phyloP scores from a whole-genome alignment of 208 protist species.

The Acanthamoeba rhysodes region DNA sequence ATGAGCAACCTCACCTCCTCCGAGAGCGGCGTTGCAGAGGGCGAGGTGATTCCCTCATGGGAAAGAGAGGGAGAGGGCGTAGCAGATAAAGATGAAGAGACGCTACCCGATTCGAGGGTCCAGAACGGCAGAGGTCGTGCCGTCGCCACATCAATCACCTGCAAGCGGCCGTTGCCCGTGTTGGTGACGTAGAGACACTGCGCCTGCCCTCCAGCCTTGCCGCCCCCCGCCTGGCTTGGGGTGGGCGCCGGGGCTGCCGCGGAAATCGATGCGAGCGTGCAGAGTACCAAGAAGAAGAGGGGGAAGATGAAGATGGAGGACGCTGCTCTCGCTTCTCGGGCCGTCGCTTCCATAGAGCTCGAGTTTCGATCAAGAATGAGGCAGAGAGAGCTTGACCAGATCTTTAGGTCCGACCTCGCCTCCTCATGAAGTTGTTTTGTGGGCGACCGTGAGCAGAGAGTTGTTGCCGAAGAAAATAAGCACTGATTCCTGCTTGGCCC shows the following conservation, averaged over 20 bases:
- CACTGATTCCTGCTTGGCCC: neutral
- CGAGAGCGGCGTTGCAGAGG: neutral
- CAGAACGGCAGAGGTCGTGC: neutral
- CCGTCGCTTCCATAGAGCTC: too few species aligned
- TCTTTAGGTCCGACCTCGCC: neutral
- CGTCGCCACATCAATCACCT: conserved; percentile 7
- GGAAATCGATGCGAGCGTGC: neutral
- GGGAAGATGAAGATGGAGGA: neutral
- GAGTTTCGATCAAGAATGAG: too few species aligned
- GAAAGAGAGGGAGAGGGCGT: neutral
- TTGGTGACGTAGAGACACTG: conserved; percentile 53
- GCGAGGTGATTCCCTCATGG: neutral
- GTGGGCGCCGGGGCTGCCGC: neutral
- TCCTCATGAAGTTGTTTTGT: neutral
- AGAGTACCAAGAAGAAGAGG: neutral
- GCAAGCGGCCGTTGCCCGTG: conserved; percentile 21
- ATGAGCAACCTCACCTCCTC: neutral
- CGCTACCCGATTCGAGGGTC: neutral
- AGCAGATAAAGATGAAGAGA: neutral
- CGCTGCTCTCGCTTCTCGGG: too few species aligned
- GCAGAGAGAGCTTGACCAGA: too few species aligned
- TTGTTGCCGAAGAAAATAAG: neutral
- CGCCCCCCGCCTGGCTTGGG: neutral
- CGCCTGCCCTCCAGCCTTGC: neutral
- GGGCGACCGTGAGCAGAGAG: too few species aligned